phyloP scores from a whole-genome alignment of 2,329 filamentous ascomycete genomes.

The Zopfia rhizophila region DNA sequence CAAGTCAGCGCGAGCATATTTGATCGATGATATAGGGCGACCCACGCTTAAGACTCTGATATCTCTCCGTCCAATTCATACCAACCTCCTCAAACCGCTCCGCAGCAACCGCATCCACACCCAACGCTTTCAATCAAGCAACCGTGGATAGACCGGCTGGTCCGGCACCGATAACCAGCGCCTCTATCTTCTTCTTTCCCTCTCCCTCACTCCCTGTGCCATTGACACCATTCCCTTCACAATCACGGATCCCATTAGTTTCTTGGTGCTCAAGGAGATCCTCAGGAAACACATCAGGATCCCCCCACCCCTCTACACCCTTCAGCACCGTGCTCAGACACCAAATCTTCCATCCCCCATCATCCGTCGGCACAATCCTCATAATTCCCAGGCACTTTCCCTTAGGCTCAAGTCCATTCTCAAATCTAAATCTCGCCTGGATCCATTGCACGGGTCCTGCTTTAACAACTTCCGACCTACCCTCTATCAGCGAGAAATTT shows the following conservation, averaged over 20 bases:
- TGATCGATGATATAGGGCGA: too few relatives aligned
- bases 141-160: constrained; percentile 52
- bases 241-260: too few relatives aligned
- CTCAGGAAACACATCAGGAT: constrained; percentile 1
- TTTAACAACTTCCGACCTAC: too few relatives aligned
- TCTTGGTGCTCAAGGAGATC: constrained; percentile 4
- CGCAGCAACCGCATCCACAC: constrained; percentile 50
- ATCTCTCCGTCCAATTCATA: constrained; percentile 53
- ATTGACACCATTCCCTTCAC: constrained; percentile 1
- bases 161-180: constrained; percentile 46
- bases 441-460: too few relatives aligned
- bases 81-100: constrained; percentile 51
- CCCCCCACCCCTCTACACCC: constrained; percentile 32
- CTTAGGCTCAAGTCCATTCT: too few relatives aligned
- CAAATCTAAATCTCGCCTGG: too few relatives aligned
- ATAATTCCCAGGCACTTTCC: too few relatives aligned
- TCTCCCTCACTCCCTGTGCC: constrained; percentile 4
- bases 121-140: constrained; percentile 51
- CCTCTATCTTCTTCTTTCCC: constrained; percentile 12
- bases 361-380: too few relatives aligned
- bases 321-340: constrained; percentile 43
- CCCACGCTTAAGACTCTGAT: constrained; percentile 51
- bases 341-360: too few relatives aligned
- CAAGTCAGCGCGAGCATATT: too few relatives aligned
- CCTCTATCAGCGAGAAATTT: constrained; percentile 8